Evolutionary conservation across 176 grass and related monocot species (phyloP).

Genomic region (Triticum timopheevii): DNA sequence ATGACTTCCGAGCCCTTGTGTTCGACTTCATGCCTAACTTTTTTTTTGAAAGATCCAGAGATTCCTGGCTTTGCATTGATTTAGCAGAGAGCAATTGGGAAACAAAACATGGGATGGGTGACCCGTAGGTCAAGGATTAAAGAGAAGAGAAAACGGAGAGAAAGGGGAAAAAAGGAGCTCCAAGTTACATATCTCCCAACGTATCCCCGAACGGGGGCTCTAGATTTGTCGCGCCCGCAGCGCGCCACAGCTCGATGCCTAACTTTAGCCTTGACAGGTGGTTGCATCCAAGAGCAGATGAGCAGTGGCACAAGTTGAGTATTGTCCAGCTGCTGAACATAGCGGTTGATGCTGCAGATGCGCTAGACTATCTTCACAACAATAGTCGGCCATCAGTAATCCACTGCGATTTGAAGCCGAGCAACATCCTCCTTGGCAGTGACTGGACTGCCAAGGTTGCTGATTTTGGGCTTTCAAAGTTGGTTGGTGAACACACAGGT

Average conservation of each 20-base stretch:
- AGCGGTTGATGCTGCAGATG: constrained; percentile 39
- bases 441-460: constrained; percentile 46
- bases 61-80: too few relatives aligned
- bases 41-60: neutral
- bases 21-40: constrained; percentile 58
- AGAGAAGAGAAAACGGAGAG: too few relatives aligned
- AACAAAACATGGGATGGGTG: too few relatives aligned
- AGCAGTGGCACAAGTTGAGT: constrained; percentile 23
- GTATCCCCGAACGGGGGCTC: too few relatives aligned
- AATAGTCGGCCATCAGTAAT: constrained; percentile 14
- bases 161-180: too few relatives aligned
- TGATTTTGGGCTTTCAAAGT: constrained; percentile 33
- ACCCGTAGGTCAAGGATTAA: too few relatives aligned
- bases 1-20: constrained; percentile 58
- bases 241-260: constrained; percentile 13
- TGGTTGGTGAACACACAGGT: constrained; percentile 8
- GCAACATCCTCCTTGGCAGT: constrained; percentile 38
- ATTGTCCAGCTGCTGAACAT: constrained; percentile 43
- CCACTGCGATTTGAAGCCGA: constrained; percentile 50
- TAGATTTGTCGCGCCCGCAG: too few relatives aligned
- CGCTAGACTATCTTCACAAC: constrained; percentile 42
- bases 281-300: constrained; percentile 38
- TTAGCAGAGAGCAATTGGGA: too few relatives aligned
- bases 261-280: constrained; percentile 56
- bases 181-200: too few relatives aligned